These are phyloP conservation scores for Loxodes magnus DNA, from an alignment of 73 alveolate genomes.

Conservation along the genomic window DNA sequence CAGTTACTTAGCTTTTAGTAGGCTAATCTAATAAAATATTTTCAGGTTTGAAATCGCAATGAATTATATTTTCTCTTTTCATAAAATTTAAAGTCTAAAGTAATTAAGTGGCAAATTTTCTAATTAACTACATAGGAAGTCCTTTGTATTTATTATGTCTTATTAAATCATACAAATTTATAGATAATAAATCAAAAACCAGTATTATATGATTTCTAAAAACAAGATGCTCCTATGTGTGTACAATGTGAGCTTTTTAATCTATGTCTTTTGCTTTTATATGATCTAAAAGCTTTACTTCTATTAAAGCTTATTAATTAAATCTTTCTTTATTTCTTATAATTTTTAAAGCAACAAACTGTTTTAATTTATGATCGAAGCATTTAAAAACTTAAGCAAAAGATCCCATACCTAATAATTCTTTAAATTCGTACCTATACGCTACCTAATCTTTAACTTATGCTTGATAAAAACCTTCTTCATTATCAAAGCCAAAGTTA, in stretches of 20 bases:
- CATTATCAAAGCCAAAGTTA: conserved; percentile 23
- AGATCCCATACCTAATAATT: conserved; percentile 65
- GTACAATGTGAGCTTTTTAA: conserved; percentile 33
- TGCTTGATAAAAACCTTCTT: conserved; percentile 45
- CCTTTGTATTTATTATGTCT: conserved; percentile 2
- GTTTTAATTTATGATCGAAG: conserved; percentile 45
- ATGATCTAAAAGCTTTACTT: conserved; percentile 31
- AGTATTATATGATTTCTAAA: conserved; percentile 46
- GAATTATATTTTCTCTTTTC: background rate
- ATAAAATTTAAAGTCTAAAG: background rate
- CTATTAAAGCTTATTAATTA: conserved; percentile 47
- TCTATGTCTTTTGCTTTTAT: conserved; percentile 25
- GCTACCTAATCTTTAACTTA: conserved; percentile 47
- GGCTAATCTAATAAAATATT: background rate
- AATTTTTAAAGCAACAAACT: conserved; percentile 52
- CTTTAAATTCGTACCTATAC: conserved; percentile 53
- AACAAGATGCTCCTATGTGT: conserved; percentile 27
- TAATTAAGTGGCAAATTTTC: background rate
- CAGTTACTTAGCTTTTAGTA: background rate
- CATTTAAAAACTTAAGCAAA: conserved; percentile 61
- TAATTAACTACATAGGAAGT: background rate
- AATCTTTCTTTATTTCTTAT: conserved; percentile 38
- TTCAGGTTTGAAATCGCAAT: conserved; percentile 15
- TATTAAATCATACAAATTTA: conserved; percentile 39
- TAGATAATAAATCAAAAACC: conserved; percentile 38